These are phyloP conservation scores for Psilocybe sp. DNA, from an alignment of 768 basidiomycete genomes.

Conservation along the genomic window DNA sequence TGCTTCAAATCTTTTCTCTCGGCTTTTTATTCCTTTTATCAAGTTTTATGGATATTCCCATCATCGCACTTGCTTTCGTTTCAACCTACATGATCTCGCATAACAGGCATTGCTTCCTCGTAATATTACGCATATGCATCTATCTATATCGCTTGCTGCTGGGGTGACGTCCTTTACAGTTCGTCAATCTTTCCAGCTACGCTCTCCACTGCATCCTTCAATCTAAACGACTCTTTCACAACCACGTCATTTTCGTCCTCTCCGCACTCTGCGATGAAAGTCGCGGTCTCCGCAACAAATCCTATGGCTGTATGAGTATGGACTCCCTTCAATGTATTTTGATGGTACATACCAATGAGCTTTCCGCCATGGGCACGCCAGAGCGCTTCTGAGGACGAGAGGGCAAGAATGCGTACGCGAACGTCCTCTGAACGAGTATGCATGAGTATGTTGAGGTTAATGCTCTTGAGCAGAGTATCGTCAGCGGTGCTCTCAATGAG, in stretches of 20 bases:
- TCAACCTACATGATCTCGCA: constrained; percentile 12
- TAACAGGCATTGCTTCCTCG: not conserved
- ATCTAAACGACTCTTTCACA: constrained; percentile 60
- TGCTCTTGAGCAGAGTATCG: constrained; percentile 67
- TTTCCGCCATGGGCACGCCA: constrained; percentile 80
- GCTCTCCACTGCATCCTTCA: constrained; percentile 71
- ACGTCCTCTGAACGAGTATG: constrained; percentile 84
- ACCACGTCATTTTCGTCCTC: constrained; percentile 89
- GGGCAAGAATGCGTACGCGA: constrained; percentile 63
- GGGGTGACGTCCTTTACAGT: constrained; percentile 25
- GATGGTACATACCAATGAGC: constrained; percentile 49
- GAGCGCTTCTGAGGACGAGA: constrained; percentile 64
- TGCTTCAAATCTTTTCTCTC: constrained; percentile 4
- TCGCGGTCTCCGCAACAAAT: constrained; percentile 76
- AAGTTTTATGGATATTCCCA: constrained; percentile 2
- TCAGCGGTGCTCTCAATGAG: constrained; percentile 51
- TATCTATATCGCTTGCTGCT: constrained; percentile 15
- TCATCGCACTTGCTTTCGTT: constrained; percentile 6
- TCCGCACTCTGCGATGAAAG: constrained; percentile 83
- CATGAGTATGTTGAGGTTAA: constrained; percentile 86
- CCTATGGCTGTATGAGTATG: constrained; percentile 35
- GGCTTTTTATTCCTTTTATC: constrained; percentile 9
- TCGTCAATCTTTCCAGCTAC: constrained; percentile 64
- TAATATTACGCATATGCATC: constrained; percentile 13
- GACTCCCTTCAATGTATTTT: not conserved